Evolutionary conservation across 169 alveolate genomes (phyloP).

Genomic region (Plasmodium yoelii): DNA sequence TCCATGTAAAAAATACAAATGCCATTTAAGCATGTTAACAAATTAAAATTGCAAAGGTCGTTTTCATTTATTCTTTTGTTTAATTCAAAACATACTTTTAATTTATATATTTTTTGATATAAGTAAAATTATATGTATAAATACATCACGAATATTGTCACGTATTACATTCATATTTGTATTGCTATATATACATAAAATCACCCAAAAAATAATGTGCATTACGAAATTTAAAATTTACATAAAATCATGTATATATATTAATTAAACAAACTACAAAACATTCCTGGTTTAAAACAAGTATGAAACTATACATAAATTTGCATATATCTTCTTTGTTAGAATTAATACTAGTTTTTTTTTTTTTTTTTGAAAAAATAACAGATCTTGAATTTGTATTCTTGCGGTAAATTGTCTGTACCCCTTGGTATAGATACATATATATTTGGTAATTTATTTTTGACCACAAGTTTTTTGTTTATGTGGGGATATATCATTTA

Average conservation of each 20-base stretch:
- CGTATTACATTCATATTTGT: background rate
- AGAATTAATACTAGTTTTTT: background rate
- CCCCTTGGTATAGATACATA: no score
- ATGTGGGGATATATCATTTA: background rate
- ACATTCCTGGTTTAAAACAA: slow-evolving; percentile 41
- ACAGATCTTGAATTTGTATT: background rate
- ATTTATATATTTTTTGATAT: background rate
- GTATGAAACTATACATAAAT: slow-evolving; percentile 18
- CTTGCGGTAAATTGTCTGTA: background rate
- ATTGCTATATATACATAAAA: slow-evolving; percentile 8
- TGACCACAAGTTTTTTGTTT: background rate
- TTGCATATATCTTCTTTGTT: background rate
- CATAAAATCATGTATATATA: background rate
- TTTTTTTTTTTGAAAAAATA: slow-evolving; percentile 13
- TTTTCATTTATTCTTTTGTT: slow-evolving; percentile 16
- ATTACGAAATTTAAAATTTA: background rate
- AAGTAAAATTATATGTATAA: background rate
- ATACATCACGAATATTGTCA: slow-evolving; percentile 13
- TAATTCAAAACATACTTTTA: background rate
- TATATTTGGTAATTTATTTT: background rate
- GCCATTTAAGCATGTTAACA: no score
- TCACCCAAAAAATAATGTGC: slow-evolving; percentile 3
- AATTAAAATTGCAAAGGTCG: background rate
- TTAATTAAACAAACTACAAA: slow-evolving; percentile 15
- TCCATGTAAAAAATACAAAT: background rate